Evolutionary conservation across 1,284 basidiomycete genomes (phyloP).

Genomic region (Bjerkandera adusta): DNA sequence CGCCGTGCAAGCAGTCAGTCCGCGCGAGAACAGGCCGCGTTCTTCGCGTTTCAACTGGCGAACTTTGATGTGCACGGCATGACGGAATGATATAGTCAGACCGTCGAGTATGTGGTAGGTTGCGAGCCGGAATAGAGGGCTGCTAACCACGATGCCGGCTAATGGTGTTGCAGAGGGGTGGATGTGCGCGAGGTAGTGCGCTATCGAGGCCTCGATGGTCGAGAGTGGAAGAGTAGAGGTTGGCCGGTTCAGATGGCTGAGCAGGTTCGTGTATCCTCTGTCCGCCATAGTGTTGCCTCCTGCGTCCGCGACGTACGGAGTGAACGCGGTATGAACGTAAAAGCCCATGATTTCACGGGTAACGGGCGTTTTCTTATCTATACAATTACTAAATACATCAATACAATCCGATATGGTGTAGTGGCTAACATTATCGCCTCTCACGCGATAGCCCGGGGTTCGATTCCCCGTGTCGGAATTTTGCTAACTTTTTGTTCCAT

Average conservation of each 20-base stretch:
- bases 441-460: too few relatives aligned
- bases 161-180: slow-evolving; percentile 60
- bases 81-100: slow-evolving; percentile 57
- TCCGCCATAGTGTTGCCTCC: too few relatives aligned
- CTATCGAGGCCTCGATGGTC: slow-evolving; percentile 57
- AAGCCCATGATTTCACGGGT: too few relatives aligned
- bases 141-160: slow-evolving; percentile 61
- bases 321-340: too few relatives aligned
- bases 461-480: too few relatives aligned
- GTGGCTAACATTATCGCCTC: too few relatives aligned
- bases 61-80: slow-evolving; percentile 59
- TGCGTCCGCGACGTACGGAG: too few relatives aligned
- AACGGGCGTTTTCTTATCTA: too few relatives aligned
- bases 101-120: slow-evolving; percentile 46
- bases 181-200: slow-evolving; percentile 59
- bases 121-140: slow-evolving; percentile 49
- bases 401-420: too few relatives aligned
- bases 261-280: slow-evolving; percentile 49
- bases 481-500: too few relatives aligned
- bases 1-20: slow-evolving; percentile 37
- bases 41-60: slow-evolving; percentile 36
- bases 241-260: slow-evolving; percentile 55
- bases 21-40: slow-evolving; percentile 41
- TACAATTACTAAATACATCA: too few relatives aligned
- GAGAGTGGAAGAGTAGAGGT: slow-evolving; percentile 44